Evolutionary conservation across 345 rosid species (phyloP).

Genomic region (Carallia pectinifolia): DNA sequence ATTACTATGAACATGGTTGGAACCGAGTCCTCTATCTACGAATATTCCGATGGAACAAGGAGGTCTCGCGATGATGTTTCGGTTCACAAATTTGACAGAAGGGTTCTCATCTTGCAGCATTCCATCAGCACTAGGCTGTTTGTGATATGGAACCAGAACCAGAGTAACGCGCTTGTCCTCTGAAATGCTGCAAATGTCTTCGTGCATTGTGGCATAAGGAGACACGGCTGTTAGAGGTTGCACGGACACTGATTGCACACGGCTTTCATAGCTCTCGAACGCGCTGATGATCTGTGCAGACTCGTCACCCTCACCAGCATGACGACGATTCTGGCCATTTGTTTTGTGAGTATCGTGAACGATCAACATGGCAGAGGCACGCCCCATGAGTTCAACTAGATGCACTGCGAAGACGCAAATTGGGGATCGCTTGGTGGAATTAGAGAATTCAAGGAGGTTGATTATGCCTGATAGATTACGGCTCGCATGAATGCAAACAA

Average conservation of each 20-base stretch:
- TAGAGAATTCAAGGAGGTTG: slow-evolving; percentile 42
- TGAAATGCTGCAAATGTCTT: slow-evolving; percentile 27
- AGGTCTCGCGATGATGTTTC: slow-evolving; percentile 12
- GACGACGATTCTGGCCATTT: not conserved
- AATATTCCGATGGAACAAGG: slow-evolving; percentile 36
- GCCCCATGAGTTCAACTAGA: slow-evolving; percentile 51
- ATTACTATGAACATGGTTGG: not conserved
- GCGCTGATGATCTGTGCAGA: slow-evolving; percentile 21
- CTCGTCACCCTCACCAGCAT: slow-evolving; percentile 5
- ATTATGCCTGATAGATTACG: slow-evolving; percentile 35
- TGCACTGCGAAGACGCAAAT: slow-evolving; percentile 44
- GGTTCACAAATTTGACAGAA: slow-evolving; percentile 12
- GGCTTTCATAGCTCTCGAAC: slow-evolving; percentile 16
- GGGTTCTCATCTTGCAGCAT: slow-evolving; percentile 12
- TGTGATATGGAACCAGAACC: slow-evolving; percentile 34
- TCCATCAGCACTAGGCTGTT: slow-evolving; percentile 11
- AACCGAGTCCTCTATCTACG: slow-evolving; percentile 28
- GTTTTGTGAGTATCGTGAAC: slow-evolving; percentile 35
- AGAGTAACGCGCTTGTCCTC: slow-evolving; percentile 28
- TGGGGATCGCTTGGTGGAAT: slow-evolving; percentile 40
- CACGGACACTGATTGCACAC: not conserved
- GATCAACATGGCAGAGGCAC: slow-evolving; percentile 57
- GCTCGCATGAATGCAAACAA: slow-evolving; percentile 38
- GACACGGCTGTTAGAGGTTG: slow-evolving; percentile 33
- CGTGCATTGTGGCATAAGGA: slow-evolving; percentile 33